Base-by-base conservation (phyloP, 75 land plant genomes). In the Picea glauca region DNA sequence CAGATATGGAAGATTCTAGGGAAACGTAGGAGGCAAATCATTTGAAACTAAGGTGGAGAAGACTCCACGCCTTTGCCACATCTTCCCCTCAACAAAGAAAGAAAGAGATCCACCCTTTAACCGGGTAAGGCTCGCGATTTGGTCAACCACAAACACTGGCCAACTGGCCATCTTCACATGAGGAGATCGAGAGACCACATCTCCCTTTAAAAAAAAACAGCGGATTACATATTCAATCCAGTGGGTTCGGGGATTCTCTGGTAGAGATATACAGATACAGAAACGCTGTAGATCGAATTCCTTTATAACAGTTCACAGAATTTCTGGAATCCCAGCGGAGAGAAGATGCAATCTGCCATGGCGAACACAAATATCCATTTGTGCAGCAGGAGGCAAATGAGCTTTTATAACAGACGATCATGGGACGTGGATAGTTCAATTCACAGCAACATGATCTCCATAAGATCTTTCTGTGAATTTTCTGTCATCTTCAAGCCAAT, bases 131-230 rank as follows among this genome's bases (percentile, higher is more conserved):
- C 33, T 30, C 15, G 14, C 35, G 20, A 67, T 18, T 15, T 35
- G 35, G 7, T 5, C 72, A 31, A 40, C 56, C 56, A 9, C 56
- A 50, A 50, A 50, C 56, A 50, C 11, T 50, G 56, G 56, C 56
- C 12, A 9, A 50, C 11, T 50, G 56, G 56, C 56, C 12, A 9
- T 9, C 11, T 50, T 50, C 12, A 8, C n/a, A 8, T 70, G 56
- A 70, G 74, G 74, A 43, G 74, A 20, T 35, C 13, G 43, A 40
- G 11, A 70, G 20, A 43, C 74, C 74, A 70, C 74, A 70, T 70
- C 74, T 20, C 74, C 50, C 2, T 50, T 5, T n/a, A 70, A 70
- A 17, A 40, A 20, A 9, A 2, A 18, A 0, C 43, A n/a, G 3
- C 11, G 32, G 54, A 43, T 40, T 43, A 7, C 35, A 7, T 8